phyloP scores from a whole-genome alignment of 345 rosid species.

The Corchorus olitorius region DNA sequence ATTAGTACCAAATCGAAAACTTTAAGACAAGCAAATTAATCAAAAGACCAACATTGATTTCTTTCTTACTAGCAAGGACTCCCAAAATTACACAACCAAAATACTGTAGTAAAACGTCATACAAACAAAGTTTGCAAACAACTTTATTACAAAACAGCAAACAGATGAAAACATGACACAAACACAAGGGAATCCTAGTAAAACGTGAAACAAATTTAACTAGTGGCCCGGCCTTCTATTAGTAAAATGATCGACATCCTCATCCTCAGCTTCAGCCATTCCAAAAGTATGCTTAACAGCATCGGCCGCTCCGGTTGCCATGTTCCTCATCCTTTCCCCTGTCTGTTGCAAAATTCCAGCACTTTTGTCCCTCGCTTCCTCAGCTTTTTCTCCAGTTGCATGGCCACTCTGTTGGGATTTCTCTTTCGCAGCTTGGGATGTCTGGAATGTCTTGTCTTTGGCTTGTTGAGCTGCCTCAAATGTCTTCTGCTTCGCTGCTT shows the following conservation, averaged over 20 bases:
- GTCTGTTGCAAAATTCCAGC: constrained; percentile 52
- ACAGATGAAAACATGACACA: too few relatives aligned
- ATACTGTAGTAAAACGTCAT: too few relatives aligned
- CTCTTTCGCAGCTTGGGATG: constrained; percentile 23
- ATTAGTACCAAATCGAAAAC: too few relatives aligned
- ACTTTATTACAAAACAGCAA: too few relatives aligned
- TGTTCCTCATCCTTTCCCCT: constrained; percentile 58
- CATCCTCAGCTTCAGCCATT: constrained; percentile 37
- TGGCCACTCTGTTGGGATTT: constrained; percentile 32
- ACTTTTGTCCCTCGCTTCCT: constrained; percentile 49
- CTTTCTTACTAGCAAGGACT: too few relatives aligned
- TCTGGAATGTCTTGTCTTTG: constrained; percentile 30
- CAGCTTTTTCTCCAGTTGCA: constrained; percentile 35
- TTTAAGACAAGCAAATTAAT: too few relatives aligned
- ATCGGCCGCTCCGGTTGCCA: constrained; percentile 58
- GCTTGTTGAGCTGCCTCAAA: constrained; percentile 31
- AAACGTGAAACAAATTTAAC: too few relatives aligned
- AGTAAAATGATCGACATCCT: not conserved
- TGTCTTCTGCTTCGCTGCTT: constrained; percentile 40
- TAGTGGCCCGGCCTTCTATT: not conserved
- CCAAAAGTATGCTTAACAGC: constrained; percentile 64
- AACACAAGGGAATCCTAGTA: not conserved
- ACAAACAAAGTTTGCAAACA: too few relatives aligned
- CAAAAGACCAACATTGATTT: too few relatives aligned
- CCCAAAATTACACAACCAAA: too few relatives aligned